A percentile compares a stretch with the other conserved stretches of the same genome.
Conservation (phyloP, 2,329 filamentous ascomycete species). For the Ophiostoma ulmi region DNA sequence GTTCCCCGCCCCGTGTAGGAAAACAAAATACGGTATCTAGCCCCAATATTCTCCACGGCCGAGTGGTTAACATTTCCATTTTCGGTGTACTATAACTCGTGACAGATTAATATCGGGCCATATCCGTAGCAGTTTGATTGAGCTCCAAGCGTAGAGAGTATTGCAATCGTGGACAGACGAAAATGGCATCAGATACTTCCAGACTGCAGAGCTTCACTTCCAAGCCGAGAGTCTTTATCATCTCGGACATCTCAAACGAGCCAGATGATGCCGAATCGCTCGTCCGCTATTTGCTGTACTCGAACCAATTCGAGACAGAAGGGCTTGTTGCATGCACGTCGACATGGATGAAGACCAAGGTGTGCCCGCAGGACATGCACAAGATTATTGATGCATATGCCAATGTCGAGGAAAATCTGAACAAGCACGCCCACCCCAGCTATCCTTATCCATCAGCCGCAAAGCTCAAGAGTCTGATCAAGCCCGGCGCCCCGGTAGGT, state of each 20-base stretch:
- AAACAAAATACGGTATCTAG: too few relatives aligned
- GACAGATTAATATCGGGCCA: too few relatives aligned
- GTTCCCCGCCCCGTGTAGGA: too few relatives aligned
- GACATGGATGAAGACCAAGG: background rate
- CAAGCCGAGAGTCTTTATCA: background rate
- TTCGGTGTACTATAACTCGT: too few relatives aligned
- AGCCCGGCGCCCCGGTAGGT: background rate
- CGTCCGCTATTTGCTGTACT: background rate
- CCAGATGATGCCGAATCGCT: background rate
- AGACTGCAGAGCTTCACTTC: background rate
- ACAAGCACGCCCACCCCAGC: background rate
- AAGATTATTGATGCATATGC: background rate
- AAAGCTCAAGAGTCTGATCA: background rate
- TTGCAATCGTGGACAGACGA: too few relatives aligned
- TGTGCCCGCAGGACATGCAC: background rate
- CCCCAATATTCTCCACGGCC: too few relatives aligned
- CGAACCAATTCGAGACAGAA: background rate
- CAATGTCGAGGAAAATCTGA: background rate
- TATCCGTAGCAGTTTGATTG: too few relatives aligned
- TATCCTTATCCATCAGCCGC: background rate
- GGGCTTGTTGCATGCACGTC: background rate
- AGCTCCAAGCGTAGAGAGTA: too few relatives aligned
- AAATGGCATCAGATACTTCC: background rate
- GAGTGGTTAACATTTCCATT: too few relatives aligned
- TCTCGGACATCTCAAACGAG: background rate